These are phyloP conservation scores for Fomitopsis pinicola DNA, from an alignment of 1,284 basidiomycete genomes.

Conservation along the genomic window DNA sequence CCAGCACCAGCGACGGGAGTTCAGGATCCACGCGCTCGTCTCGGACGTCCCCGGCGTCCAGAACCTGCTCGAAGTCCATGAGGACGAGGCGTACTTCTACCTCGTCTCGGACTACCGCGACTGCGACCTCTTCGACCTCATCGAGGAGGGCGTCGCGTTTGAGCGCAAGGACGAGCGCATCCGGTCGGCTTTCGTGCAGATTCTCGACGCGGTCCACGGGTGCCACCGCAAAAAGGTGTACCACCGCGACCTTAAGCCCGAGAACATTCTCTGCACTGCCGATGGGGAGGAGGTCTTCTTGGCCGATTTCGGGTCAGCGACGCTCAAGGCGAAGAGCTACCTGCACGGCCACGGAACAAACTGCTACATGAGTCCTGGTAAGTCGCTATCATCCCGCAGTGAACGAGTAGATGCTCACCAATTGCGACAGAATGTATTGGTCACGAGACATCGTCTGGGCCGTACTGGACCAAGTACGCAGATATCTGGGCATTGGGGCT, in stretches of 20 bases:
- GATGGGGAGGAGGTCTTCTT: slow-evolving; percentile 48
- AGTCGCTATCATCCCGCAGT: slow-evolving; percentile 9
- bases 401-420: background rate
- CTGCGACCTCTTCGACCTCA: slow-evolving; percentile 63
- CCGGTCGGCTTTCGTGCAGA: slow-evolving; percentile 49
- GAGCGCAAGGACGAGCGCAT: slow-evolving; percentile 46
- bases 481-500: slow-evolving; percentile 87
- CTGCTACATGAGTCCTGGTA: slow-evolving; percentile 61
- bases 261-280: slow-evolving; percentile 58
- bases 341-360: slow-evolving; percentile 48
- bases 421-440: slow-evolving; percentile 24
- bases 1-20: slow-evolving; percentile 17
- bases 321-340: slow-evolving; percentile 39
- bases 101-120: slow-evolving; percentile 60
- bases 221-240: slow-evolving; percentile 59
- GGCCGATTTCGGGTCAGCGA: slow-evolving; percentile 70
- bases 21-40: slow-evolving; percentile 50
- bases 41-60: slow-evolving; percentile 55
- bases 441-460: slow-evolving; percentile 10
- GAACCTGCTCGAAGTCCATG: slow-evolving; percentile 44
- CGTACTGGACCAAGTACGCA: slow-evolving; percentile 70
- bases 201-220: slow-evolving; percentile 58
- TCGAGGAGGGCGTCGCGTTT: slow-evolving; percentile 46
- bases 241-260: slow-evolving; percentile 75
- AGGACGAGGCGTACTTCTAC: slow-evolving; percentile 51